phyloP scores from a whole-genome alignment of 352 stramenopile genomes.

The Stephanocyclus meneghinianus region DNA sequence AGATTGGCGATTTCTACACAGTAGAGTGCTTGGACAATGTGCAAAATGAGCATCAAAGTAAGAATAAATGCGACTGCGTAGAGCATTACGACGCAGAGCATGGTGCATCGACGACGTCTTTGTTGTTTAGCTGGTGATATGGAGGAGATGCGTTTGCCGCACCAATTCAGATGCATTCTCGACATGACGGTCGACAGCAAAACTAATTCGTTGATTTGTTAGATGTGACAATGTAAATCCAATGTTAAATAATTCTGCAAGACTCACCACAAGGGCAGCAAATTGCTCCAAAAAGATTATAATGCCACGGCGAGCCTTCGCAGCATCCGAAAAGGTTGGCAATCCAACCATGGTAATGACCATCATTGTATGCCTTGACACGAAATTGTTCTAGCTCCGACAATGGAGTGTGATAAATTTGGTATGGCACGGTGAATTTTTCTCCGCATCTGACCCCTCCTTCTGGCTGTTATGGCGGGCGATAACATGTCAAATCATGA shows the following conservation, averaged over 20 bases:
- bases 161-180: conserved; percentile 34
- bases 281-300: conserved; percentile 9
- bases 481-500: neutral
- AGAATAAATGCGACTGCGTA: conserved; percentile 11
- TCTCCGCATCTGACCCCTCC: conserved; percentile 19
- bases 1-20: conserved; percentile 1
- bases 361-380: conserved; percentile 15
- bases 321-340: conserved; percentile 25
- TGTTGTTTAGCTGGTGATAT: conserved; percentile 3
- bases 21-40: conserved; percentile 5
- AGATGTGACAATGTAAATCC: neutral
- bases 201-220: neutral
- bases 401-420: conserved; percentile 20
- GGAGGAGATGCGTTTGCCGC: conserved; percentile 15
- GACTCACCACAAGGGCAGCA: conserved; percentile 26
- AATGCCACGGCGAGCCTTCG: neutral
- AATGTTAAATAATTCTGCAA: neutral
- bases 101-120: conserved; percentile 8
- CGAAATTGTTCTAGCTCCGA: conserved; percentile 10
- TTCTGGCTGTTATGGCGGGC: neutral
- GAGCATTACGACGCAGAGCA: conserved; percentile 2
- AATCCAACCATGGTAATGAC: conserved; percentile 24
- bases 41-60: conserved; percentile 5
- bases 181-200: conserved; percentile 19
- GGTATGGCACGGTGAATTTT: conserved; percentile 15